Percentiles rank a stretch among this genome's conserved stretches.
Evolutionary conservation across 495 filamentous ascomycete genomes (phyloP).

Genomic region (Pyrenopolyporus hunteri): DNA sequence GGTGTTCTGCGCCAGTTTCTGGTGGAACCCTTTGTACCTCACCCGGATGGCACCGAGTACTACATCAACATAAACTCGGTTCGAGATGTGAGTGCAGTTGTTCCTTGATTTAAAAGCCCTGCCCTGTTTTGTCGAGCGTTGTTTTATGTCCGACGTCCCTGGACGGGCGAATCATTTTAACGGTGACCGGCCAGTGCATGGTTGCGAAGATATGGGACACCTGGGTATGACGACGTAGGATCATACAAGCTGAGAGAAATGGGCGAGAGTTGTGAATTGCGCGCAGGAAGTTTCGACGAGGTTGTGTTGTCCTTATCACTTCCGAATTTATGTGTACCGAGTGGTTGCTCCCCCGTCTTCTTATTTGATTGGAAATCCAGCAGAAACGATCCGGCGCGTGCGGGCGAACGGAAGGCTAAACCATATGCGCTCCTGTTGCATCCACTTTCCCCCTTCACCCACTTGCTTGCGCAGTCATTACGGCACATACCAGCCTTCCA

Average conservation of each 20-base stretch:
- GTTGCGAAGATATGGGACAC: background rate
- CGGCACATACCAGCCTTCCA: slow-evolving; percentile 12
- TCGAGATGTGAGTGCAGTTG: slow-evolving; percentile 73
- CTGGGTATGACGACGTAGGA: background rate
- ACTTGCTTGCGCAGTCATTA: slow-evolving; percentile 29
- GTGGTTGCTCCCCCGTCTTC: slow-evolving; percentile 26
- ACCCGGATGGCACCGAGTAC: slow-evolving; percentile 91
- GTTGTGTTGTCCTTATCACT: slow-evolving; percentile 31
- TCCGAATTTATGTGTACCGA: slow-evolving; percentile 11
- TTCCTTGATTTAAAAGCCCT: slow-evolving; percentile 26
- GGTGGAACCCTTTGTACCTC: slow-evolving; percentile 97
- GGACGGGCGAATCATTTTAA: slow-evolving; percentile 12
- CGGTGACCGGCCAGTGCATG: slow-evolving; percentile 28
- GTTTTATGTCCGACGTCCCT: slow-evolving; percentile 26
- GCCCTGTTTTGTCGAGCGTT: slow-evolving; percentile 29
- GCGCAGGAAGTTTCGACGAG: slow-evolving; percentile 7
- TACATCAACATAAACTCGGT: slow-evolving; percentile 98
- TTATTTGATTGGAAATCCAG: slow-evolving; percentile 30
- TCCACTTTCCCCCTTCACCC: slow-evolving; percentile 35
- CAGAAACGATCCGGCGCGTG: slow-evolving; percentile 19
- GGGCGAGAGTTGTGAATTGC: background rate
- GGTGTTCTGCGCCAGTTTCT: slow-evolving; percentile 93
- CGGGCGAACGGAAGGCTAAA: slow-evolving; percentile 66
- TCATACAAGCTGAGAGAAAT: background rate
- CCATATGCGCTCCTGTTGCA: slow-evolving; percentile 44